phyloP scores from a whole-genome alignment of 768 basidiomycete species.

The Goffeauzyma gilvescens region DNA sequence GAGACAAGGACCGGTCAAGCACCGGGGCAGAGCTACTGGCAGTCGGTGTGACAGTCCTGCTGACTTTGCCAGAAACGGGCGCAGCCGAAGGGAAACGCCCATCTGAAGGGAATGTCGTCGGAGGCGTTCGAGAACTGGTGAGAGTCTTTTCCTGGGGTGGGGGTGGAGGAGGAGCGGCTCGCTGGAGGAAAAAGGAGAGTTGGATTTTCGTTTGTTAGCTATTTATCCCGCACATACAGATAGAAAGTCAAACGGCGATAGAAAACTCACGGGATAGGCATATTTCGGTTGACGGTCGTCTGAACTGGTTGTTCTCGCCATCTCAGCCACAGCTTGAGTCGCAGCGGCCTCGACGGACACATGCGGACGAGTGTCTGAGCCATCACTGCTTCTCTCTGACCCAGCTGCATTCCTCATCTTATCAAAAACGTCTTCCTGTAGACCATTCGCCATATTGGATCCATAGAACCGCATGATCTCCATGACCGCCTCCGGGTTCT shows the following conservation, averaged over 20 bases:
- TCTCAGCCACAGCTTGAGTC: conserved; percentile 14
- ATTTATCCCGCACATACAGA: too few species aligned
- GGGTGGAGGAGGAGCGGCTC: conserved; percentile 27
- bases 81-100: too few species aligned
- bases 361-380: conserved; percentile 40
- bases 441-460: conserved; percentile 12
- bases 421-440: conserved; percentile 18
- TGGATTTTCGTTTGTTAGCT: too few species aligned
- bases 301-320: neutral
- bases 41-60: too few species aligned
- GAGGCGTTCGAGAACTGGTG: too few species aligned
- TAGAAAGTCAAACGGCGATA: neutral
- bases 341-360: conserved; percentile 37
- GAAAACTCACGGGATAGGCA: conserved; percentile 25
- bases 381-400: conserved; percentile 47
- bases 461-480: conserved; percentile 98
- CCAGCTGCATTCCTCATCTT: conserved; percentile 35
- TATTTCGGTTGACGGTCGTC: conserved; percentile 14
- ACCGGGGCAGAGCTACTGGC: too few species aligned
- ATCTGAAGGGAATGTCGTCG: too few species aligned
- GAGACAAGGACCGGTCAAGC: conserved; percentile 42
- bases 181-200: conserved; percentile 7
- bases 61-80: too few species aligned
- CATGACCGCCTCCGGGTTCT: conserved; percentile 81
- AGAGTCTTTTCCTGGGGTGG: conserved; percentile 4